Conservation (phyloP, 192 early-diverging fungal genomes). For the Coemansia sp. region DNA sequence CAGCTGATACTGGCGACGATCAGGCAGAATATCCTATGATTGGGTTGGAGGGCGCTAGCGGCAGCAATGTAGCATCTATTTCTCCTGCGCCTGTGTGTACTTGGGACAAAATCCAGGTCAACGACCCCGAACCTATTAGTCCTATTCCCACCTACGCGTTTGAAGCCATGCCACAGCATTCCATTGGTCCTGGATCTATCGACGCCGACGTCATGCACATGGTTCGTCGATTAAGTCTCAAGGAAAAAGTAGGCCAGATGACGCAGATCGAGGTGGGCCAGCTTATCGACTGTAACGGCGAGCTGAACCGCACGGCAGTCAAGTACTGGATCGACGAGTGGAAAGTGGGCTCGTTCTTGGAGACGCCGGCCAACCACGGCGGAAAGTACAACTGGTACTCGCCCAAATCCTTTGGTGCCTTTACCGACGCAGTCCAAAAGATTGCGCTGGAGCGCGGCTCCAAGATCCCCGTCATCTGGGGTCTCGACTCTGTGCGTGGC, state of each 20-base stretch:
- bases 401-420: slow-evolving; percentile 50
- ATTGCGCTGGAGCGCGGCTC: slow-evolving; percentile 56
- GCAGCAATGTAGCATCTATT: neutral
- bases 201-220: slow-evolving; percentile 58
- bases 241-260: slow-evolving; percentile 70
- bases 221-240: slow-evolving; percentile 51
- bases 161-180: neutral
- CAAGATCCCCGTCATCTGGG: slow-evolving; percentile 65
- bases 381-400: slow-evolving; percentile 59
- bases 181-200: slow-evolving; percentile 17
- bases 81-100: neutral
- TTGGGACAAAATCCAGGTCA: slow-evolving; percentile 15
- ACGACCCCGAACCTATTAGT: slow-evolving; percentile 18
- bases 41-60: neutral
- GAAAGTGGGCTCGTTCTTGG: slow-evolving; percentile 65
- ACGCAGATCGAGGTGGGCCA: slow-evolving; percentile 62
- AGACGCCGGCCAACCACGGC: slow-evolving; percentile 61
- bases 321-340: slow-evolving; percentile 60
- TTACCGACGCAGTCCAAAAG: slow-evolving; percentile 58
- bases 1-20: neutral
- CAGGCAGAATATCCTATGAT: neutral
- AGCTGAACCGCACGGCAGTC: slow-evolving; percentile 56
- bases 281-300: slow-evolving; percentile 58
- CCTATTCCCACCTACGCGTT: slow-evolving; percentile 20
- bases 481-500: slow-evolving; percentile 66